Conservation (phyloP, 371 early-diverging fungal species). For the Mortierella sp. region DNA sequence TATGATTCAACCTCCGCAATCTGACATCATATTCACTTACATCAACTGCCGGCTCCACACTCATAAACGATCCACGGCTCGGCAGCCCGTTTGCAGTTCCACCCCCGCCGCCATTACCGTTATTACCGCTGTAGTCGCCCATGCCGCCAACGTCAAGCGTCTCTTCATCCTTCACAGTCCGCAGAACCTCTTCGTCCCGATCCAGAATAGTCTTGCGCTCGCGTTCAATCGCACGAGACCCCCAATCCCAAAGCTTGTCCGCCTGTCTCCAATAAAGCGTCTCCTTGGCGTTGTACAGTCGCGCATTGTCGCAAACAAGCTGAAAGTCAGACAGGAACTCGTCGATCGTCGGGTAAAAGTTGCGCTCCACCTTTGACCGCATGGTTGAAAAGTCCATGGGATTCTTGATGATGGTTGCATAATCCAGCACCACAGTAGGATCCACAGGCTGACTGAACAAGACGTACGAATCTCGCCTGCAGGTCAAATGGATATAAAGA, state of each 20-base stretch:
- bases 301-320: slow-evolving; percentile 77
- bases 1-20: background rate
- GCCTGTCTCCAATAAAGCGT: slow-evolving; percentile 82
- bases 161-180: slow-evolving; percentile 42
- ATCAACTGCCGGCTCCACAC: slow-evolving; percentile 67
- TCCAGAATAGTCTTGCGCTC: slow-evolving; percentile 67
- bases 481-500: no score
- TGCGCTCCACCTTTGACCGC: slow-evolving; percentile 67
- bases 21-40: slow-evolving; percentile 26
- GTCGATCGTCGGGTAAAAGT: slow-evolving; percentile 66
- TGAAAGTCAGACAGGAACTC: slow-evolving; percentile 73
- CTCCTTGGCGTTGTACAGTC: slow-evolving; percentile 79
- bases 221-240: slow-evolving; percentile 70
- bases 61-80: slow-evolving; percentile 49
- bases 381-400: slow-evolving; percentile 84
- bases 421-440: slow-evolving; percentile 79
- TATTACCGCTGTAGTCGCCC: slow-evolving; percentile 32
- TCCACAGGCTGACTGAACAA: slow-evolving; percentile 91
- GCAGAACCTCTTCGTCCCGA: slow-evolving; percentile 51
- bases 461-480: slow-evolving; percentile 64
- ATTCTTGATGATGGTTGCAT: slow-evolving; percentile 76
- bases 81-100: slow-evolving; percentile 2
- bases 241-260: slow-evolving; percentile 72
- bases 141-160: slow-evolving; percentile 43
- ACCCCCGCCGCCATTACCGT: background rate